A percentile compares a stretch with the other conserved stretches of the same genome.
Evolutionary conservation across 2,329 filamentous ascomycete species (phyloP).

Genomic region (Pseudopithomyces maydicus): DNA sequence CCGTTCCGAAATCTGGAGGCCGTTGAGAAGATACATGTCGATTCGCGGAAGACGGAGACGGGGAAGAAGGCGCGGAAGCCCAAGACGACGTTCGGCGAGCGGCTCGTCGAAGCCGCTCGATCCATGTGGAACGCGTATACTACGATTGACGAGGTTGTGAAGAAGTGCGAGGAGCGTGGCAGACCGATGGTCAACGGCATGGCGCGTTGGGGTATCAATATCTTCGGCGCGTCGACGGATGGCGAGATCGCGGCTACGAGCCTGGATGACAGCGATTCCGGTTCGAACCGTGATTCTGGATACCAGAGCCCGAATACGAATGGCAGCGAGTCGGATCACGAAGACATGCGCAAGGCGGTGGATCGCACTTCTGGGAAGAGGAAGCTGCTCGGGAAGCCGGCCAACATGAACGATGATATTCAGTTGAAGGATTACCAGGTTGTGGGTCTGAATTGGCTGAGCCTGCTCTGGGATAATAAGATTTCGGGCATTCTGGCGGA

Average conservation of each 20-base stretch:
- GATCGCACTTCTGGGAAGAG: slow-evolving; percentile 41
- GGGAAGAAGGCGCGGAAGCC: slow-evolving; percentile 41
- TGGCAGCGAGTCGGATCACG: slow-evolving; percentile 53
- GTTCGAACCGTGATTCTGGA: slow-evolving; percentile 64
- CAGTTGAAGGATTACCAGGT: slow-evolving; percentile 91
- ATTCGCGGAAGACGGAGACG: slow-evolving; percentile 30
- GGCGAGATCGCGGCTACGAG: slow-evolving; percentile 67
- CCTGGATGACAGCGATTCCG: slow-evolving; percentile 51
- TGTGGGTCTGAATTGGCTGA: slow-evolving; percentile 93
- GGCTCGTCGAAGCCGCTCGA: slow-evolving; percentile 67
- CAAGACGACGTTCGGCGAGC: slow-evolving; percentile 65
- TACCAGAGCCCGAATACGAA: slow-evolving; percentile 64
- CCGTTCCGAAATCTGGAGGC: slow-evolving; percentile 73
- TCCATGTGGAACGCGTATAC: slow-evolving; percentile 81
- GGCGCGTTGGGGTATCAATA: slow-evolving; percentile 70
- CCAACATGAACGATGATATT: slow-evolving; percentile 75
- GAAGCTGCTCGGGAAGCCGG: slow-evolving; percentile 69
- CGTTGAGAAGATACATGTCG: slow-evolving; percentile 66
- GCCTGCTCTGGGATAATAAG: slow-evolving; percentile 76
- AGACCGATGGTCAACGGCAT: slow-evolving; percentile 68
- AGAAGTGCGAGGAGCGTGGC: slow-evolving; percentile 74
- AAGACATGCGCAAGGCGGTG: slow-evolving; percentile 45
- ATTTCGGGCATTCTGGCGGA: slow-evolving; percentile 92
- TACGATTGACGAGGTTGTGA: slow-evolving; percentile 81
- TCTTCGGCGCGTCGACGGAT: slow-evolving; percentile 63